Evolutionary conservation across 2,329 filamentous ascomycete genomes (phyloP).

Genomic region (Talaromyces sp.): DNA sequence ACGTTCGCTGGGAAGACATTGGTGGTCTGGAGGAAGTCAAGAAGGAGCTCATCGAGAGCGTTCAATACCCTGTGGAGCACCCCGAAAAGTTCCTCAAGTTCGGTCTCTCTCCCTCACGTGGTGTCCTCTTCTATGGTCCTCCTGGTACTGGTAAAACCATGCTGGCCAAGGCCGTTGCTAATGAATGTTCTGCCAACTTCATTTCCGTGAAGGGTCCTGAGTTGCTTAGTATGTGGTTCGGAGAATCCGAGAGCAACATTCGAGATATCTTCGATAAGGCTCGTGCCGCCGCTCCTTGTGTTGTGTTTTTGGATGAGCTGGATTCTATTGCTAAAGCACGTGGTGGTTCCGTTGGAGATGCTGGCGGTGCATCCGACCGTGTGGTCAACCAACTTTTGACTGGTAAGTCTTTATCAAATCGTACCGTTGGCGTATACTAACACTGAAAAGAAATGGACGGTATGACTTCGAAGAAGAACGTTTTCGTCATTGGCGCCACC

Average conservation of each 20-base stretch:
- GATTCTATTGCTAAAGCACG: constrained; percentile 99
- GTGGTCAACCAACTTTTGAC: constrained; percentile 99
- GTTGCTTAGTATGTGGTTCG: constrained; percentile 99
- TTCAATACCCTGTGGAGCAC: constrained; percentile 98
- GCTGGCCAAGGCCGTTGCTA: constrained; percentile 98
- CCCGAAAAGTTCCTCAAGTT: constrained; percentile 99
- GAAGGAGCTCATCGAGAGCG: constrained; percentile 97
- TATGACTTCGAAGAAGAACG: constrained; percentile 99
- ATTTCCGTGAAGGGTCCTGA: constrained; percentile 99
- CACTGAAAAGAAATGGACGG: constrained; percentile 84
- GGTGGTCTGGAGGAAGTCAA: constrained; percentile 98
- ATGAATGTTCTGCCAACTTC: constrained; percentile 99
- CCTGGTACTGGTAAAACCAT: constrained; percentile 99
- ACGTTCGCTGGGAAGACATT: constrained; percentile 99
- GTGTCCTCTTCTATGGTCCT: constrained; percentile 97
- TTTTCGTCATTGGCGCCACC: constrained; percentile 98
- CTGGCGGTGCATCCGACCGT: constrained; percentile 96
- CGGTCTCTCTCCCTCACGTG: constrained; percentile 91
- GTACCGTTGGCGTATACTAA: constrained; percentile 15
- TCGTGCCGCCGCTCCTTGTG: constrained; percentile 92
- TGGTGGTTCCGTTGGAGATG: constrained; percentile 93
- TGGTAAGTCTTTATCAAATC: constrained; percentile 54
- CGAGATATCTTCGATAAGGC: constrained; percentile 99
- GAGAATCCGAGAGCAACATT: constrained; percentile 99
- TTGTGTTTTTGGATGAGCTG: constrained; percentile 97